These are phyloP conservation scores for Aureobasidium sp. DNA, from an alignment of 2,329 filamentous ascomycete genomes.

Conservation along the genomic window DNA sequence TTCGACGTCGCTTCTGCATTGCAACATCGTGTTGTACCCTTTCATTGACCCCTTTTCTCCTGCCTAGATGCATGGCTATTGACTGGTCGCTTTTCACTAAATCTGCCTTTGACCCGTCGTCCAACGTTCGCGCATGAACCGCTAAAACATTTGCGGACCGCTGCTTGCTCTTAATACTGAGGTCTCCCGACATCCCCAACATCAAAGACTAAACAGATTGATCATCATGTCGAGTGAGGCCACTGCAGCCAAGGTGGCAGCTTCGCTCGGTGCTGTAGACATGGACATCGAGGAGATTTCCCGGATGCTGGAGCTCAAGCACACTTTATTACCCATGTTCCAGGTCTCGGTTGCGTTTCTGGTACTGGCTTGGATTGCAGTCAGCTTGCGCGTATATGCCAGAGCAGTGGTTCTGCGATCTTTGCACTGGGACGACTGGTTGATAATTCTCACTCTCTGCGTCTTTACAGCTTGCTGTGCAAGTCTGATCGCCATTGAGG, in stretches of 20 bases:
- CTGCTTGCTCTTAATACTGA: slow-evolving; percentile 10
- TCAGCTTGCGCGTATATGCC: slow-evolving; percentile 30
- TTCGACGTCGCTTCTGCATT: slow-evolving; percentile 1
- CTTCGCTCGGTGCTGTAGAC: neutral
- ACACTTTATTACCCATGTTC: slow-evolving; percentile 2
- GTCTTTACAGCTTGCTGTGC: slow-evolving; percentile 30
- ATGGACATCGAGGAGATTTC: slow-evolving; percentile 6
- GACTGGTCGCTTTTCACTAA: neutral
- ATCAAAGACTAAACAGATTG: neutral
- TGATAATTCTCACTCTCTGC: slow-evolving; percentile 29
- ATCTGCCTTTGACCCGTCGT: neutral
- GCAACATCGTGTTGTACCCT: neutral
- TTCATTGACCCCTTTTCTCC: neutral
- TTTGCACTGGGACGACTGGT: slow-evolving; percentile 30
- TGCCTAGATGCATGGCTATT: slow-evolving; percentile 4
- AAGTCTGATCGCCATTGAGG: slow-evolving; percentile 25
- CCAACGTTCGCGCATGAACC: slow-evolving; percentile 10
- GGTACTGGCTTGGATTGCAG: slow-evolving; percentile 28
- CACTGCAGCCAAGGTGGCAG: neutral
- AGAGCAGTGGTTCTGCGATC: slow-evolving; percentile 26
- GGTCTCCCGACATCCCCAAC: neutral
- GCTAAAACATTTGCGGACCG: slow-evolving; percentile 3
- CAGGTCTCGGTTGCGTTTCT: slow-evolving; percentile 31
- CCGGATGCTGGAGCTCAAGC: neutral
- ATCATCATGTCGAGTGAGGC: neutral